phyloP scores from a whole-genome alignment of 805 yeast genomes.

The Kuraishia hungarica region DNA sequence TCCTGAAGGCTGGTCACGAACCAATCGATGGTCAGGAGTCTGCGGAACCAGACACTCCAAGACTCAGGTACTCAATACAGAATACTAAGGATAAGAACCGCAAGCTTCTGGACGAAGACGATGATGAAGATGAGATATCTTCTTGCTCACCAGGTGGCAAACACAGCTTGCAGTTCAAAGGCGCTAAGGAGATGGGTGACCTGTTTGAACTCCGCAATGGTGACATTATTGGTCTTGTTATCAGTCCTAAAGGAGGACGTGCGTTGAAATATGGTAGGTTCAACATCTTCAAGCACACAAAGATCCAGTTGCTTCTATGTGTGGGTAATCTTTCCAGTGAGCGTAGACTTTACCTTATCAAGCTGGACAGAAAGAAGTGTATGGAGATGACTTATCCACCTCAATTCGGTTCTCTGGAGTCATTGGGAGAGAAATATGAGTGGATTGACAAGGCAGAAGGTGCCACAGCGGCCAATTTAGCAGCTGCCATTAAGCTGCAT shows the following conservation, averaged over 20 bases:
- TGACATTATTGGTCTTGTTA: constrained; percentile 14
- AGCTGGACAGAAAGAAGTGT: constrained; percentile 7
- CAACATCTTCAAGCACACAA: constrained; percentile 13
- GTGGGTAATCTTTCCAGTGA: background rate
- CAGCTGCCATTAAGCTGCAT: background rate
- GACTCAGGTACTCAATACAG: background rate
- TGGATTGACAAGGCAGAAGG: background rate
- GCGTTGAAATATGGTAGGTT: background rate
- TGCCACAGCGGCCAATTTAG: background rate
- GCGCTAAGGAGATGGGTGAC: background rate
- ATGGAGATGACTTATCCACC: background rate
- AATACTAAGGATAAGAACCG: background rate
- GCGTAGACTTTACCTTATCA: constrained; percentile 7
- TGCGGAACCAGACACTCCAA: too few species aligned
- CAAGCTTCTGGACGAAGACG: background rate
- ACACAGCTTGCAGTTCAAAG: background rate
- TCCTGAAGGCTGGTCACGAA: constrained; percentile 4
- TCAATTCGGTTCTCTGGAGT: background rate
- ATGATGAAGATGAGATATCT: background rate
- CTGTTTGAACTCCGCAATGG: constrained; percentile 8
- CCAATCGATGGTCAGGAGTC: background rate
- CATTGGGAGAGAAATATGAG: background rate
- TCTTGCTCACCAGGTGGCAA: too few species aligned
- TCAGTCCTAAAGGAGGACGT: constrained; percentile 2
- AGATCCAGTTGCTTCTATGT: constrained; percentile 11